Base-by-base conservation (phyloP, 139 green algal genomes). In the Volvox africanus region DNA sequence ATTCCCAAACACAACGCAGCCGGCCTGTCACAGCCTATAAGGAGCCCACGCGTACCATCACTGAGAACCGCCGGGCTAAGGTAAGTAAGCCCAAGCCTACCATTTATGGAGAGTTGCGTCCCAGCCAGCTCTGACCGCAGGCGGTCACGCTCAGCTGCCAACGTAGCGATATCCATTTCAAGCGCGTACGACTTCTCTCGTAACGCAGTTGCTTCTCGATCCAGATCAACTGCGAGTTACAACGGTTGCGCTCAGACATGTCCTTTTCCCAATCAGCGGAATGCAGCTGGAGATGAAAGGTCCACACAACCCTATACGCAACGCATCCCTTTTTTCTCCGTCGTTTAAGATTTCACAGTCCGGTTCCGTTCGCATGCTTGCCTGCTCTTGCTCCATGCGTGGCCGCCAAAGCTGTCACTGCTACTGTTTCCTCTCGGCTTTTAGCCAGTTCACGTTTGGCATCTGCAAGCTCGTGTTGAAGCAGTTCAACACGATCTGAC, bases 121-220 rank as follows among this genome's bases (percentile, higher is more conserved):
- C 65, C 65, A 12, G 65, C 21, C 65, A 73, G 21, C 65, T 73
- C 65, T 24, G 65, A 73, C 65, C 21, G 21, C 67, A 88, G 67
- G 6, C 88, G 88, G 28, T 86, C 61, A 44, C 87, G 62, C 80
- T 92, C 88, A 32, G 88, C 76, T n/a, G 67, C 79, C 80, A 88
- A 88, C 20, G 44, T 37, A 16, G 88, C 69, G 26, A 92, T 65
- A 26, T 89, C 84, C 68, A 89, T 22, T 18, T 81, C 84, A 44
- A 89, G 68, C 26, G 81, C 67, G 36, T 89, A 89, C 0, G 68
- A 44, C 84, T 81, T 89, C 18, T 89, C 84, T 1, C 84, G 84
- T 69, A 89, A 44, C 6, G 50, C 68, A 18, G 28, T 55, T 26
- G 76, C 36, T 44, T 89, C 84, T 61, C 76, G 84, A 68, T 89